These are phyloP conservation scores for Clavispora phyllophila DNA, from an alignment of 805 yeast species.

Conservation along the genomic window DNA sequence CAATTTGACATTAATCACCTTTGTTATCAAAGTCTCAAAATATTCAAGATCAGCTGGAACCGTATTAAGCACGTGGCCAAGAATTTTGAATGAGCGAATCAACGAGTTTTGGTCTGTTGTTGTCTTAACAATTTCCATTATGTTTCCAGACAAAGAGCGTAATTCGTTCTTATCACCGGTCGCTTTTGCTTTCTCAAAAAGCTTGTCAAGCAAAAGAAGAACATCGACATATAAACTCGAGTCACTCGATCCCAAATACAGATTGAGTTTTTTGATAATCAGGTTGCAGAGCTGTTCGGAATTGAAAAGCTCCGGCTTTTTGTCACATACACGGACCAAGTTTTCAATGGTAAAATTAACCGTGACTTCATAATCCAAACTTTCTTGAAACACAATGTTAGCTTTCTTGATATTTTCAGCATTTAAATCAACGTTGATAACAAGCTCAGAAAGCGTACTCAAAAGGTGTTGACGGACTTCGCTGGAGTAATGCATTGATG, in stretches of 20 bases:
- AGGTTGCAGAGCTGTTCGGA: conserved; percentile 11
- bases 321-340: conserved; percentile 15
- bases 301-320: conserved; percentile 10
- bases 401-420: conserved; percentile 7
- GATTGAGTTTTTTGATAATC: conserved; percentile 16
- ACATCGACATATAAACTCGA: conserved; percentile 20
- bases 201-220: conserved; percentile 15
- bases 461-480: conserved; percentile 26
- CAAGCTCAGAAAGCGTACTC: conserved; percentile 19
- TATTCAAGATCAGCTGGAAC: conserved; percentile 6
- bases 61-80: conserved; percentile 7
- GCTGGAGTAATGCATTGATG: conserved; percentile 22
- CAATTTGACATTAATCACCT: conserved; percentile 14
- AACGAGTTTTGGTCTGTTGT: conserved; percentile 9
- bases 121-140: conserved; percentile 6
- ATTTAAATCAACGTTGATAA: conserved; percentile 8
- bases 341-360: conserved; percentile 23
- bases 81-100: conserved; percentile 6
- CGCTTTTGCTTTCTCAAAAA: conserved; percentile 4
- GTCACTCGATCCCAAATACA: conserved; percentile 24
- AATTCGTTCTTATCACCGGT: conserved; percentile 1
- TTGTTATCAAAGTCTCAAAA: conserved; percentile 5
- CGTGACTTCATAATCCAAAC: conserved; percentile 24
- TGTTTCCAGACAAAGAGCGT: conserved; percentile 1
- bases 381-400: conserved; percentile 16